These are phyloP conservation scores for Penicillium aurantiogriseum DNA, from an alignment of 2,329 filamentous ascomycete species.

Conservation along the genomic window DNA sequence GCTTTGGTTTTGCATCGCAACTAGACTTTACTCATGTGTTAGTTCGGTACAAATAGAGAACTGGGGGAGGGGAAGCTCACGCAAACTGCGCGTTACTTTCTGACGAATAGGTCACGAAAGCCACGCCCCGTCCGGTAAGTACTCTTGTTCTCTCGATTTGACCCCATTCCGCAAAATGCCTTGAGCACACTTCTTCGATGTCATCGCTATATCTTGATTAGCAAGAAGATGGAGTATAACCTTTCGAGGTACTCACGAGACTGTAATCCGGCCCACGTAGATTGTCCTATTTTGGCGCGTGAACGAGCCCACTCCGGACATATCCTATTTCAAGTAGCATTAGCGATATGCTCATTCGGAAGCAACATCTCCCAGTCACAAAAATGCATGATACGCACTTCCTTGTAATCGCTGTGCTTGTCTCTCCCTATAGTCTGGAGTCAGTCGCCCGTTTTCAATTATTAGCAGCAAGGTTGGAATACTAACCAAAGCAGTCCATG, in stretches of 20 bases:
- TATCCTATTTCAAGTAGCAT: constrained; percentile 39
- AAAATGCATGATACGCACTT: constrained; percentile 1
- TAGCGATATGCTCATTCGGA: background rate
- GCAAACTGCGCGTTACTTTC: constrained; percentile 88
- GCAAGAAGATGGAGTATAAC: background rate
- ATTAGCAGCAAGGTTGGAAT: constrained; percentile 47
- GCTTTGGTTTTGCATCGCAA: constrained; percentile 92
- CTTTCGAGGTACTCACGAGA: background rate
- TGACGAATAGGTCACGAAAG: constrained; percentile 82
- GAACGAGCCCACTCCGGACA: constrained; percentile 95
- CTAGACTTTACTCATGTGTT: constrained; percentile 45
- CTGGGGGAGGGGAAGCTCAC: constrained; percentile 33
- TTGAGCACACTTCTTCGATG: constrained; percentile 86
- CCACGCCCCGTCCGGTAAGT: constrained; percentile 83
- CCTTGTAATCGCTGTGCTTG: constrained; percentile 25
- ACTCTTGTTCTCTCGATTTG: constrained; percentile 80
- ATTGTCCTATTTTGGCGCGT: constrained; percentile 87
- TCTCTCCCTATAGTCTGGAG: constrained; percentile 11
- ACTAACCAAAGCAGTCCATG: constrained; percentile 89
- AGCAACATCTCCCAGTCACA: background rate
- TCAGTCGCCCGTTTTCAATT: background rate
- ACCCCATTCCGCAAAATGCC: constrained; percentile 97
- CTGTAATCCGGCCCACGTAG: constrained; percentile 72
- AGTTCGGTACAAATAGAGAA: background rate
- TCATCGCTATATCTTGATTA: constrained; percentile 64